These are phyloP conservation scores for Talaromyces pinophilus DNA, from an alignment of 2,329 filamentous ascomycete genomes.

Conservation along the genomic window DNA sequence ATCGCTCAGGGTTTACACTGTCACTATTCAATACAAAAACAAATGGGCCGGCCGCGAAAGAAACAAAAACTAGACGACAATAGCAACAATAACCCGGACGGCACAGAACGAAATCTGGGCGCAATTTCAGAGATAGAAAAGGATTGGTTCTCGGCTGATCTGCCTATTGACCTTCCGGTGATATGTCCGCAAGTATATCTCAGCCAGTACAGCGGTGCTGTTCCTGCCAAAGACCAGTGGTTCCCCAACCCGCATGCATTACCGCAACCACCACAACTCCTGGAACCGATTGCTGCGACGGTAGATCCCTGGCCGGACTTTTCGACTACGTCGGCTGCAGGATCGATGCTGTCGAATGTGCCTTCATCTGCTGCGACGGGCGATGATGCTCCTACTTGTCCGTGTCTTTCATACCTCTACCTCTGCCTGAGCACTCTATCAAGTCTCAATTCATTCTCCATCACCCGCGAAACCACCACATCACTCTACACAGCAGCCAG, in stretches of 20 bases:
- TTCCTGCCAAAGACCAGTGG: conserved; percentile 23
- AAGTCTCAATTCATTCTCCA: conserved; percentile 45
- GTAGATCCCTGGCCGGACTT: conserved; percentile 46
- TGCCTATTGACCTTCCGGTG: conserved; percentile 30
- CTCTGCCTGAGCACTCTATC: conserved; percentile 47
- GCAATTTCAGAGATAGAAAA: conserved; percentile 31
- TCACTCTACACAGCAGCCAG: conserved; percentile 46
- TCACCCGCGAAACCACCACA: conserved; percentile 45
- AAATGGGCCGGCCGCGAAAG: conserved; percentile 51
- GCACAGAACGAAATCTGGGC: conserved; percentile 16
- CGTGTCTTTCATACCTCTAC: conserved; percentile 47
- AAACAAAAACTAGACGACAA: conserved; percentile 39
- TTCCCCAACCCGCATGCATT: background rate
- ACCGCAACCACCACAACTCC: conserved; percentile 29
- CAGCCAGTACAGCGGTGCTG: conserved; percentile 3
- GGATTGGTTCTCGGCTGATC: conserved; percentile 25
- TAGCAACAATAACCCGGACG: background rate
- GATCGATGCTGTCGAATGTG: conserved; percentile 30
- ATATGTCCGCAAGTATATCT: conserved; percentile 35
- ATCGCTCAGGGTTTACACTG: conserved; percentile 45
- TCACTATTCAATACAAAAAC: conserved; percentile 51
- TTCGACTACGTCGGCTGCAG: conserved; percentile 38
- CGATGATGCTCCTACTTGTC: conserved; percentile 32
- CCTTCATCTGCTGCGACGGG: conserved; percentile 28
- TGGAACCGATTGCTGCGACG: conserved; percentile 33